These are phyloP conservation scores for Xylaria sp. DNA, from an alignment of 495 filamentous ascomycete species.

Conservation along the genomic window DNA sequence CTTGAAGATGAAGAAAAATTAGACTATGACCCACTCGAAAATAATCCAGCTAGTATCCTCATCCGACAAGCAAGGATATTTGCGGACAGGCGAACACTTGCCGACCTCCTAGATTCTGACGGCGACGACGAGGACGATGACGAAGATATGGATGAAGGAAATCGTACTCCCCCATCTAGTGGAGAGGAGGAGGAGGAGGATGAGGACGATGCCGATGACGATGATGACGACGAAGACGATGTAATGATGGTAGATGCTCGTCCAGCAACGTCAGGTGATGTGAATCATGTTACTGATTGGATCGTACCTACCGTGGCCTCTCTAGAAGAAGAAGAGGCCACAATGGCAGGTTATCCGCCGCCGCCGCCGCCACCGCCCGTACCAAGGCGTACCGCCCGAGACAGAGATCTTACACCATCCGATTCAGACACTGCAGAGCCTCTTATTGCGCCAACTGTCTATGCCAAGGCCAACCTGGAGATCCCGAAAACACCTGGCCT, in stretches of 20 bases:
- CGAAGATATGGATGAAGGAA: conserved; percentile 45
- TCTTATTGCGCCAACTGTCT: conserved; percentile 61
- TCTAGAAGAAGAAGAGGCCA: conserved; percentile 70
- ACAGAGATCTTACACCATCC: conserved; percentile 63
- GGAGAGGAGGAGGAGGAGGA: conserved; percentile 55
- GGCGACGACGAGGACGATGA: conserved; percentile 57
- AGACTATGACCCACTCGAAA: conserved; percentile 40
- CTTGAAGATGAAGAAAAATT: conserved; percentile 82
- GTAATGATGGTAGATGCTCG: conserved; percentile 55
- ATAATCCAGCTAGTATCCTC: conserved; percentile 32
- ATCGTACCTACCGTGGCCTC: conserved; percentile 37
- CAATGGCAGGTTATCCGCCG: conserved; percentile 72
- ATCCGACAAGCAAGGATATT: conserved; percentile 36
- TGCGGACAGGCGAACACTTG: conserved; percentile 31
- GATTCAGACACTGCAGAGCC: conserved; percentile 67
- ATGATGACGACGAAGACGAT: conserved; percentile 58
- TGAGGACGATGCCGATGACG: conserved; percentile 54
- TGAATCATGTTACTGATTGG: conserved; percentile 56
- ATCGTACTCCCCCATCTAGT: conserved; percentile 29
- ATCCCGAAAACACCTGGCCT: conserved; percentile 63
- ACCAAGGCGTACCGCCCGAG: conserved; percentile 47
- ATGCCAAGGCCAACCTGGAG: conserved; percentile 60
- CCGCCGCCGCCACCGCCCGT: conserved; percentile 57
- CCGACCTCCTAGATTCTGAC: conserved; percentile 46
- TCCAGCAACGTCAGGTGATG: conserved; percentile 64